Conservation (phyloP, 352 stramenopile species). For the Halophytophthora batemanensis region DNA sequence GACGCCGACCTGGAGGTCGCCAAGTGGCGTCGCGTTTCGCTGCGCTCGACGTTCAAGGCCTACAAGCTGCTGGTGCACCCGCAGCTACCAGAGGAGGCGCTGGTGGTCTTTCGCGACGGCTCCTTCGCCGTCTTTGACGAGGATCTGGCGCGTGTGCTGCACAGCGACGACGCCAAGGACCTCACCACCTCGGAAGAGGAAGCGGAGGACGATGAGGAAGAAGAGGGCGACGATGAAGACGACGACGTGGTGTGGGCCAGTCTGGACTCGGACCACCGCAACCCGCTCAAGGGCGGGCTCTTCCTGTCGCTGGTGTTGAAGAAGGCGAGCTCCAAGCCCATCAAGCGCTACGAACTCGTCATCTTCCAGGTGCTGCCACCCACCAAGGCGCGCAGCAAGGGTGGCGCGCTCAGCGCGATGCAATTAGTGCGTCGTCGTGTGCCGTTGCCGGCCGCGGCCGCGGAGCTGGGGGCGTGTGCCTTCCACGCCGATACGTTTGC, state of each 20-base stretch:
- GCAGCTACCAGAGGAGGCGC: slow-evolving; percentile 52
- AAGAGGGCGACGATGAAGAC: slow-evolving; percentile 19
- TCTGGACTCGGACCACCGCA: slow-evolving; percentile 52
- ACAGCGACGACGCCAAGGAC: slow-evolving; percentile 37
- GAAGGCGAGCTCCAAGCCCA: slow-evolving; percentile 23
- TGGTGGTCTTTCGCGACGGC: slow-evolving; percentile 67
- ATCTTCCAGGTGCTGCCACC: slow-evolving; percentile 48
- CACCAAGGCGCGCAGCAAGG: slow-evolving; percentile 25
- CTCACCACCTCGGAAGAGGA: slow-evolving; percentile 3
- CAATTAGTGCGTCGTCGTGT: slow-evolving; percentile 36
- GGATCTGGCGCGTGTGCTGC: slow-evolving; percentile 38
- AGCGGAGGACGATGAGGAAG: slow-evolving; percentile 15
- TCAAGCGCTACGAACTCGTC: slow-evolving; percentile 42
- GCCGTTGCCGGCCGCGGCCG: slow-evolving; percentile 15
- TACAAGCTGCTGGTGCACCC: slow-evolving; percentile 57
- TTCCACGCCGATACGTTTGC: slow-evolving; percentile 75
- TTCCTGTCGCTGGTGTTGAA: slow-evolving; percentile 62
- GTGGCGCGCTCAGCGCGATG: slow-evolving; percentile 28
- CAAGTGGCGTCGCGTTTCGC: slow-evolving; percentile 50
- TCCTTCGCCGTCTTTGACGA: slow-evolving; percentile 59
- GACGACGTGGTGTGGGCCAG: slow-evolving; percentile 47
- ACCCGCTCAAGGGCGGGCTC: slow-evolving; percentile 53
- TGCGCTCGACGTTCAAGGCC: slow-evolving; percentile 30
- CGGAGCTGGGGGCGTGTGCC: slow-evolving; percentile 38
- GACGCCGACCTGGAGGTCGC: slow-evolving; percentile 59